Conservation (phyloP, 2,329 filamentous ascomycete species). For the Neonectria ditissima region DNA sequence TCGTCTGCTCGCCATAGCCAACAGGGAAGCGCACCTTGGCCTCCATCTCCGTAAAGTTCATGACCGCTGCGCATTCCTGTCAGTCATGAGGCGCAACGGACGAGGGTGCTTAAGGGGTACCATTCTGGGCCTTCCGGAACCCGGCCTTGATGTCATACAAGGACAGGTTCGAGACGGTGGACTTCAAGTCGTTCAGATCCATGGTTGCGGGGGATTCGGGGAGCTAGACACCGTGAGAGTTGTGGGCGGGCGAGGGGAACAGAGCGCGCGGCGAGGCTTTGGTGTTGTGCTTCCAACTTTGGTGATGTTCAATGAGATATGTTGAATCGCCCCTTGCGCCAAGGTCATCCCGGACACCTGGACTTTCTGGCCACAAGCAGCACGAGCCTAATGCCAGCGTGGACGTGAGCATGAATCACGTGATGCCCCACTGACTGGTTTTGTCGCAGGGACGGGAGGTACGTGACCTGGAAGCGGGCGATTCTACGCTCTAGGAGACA, state of each 20-base stretch:
- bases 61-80: constrained; percentile 75
- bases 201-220: constrained; percentile 61
- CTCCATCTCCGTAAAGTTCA: constrained; percentile 99
- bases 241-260: constrained; percentile 1
- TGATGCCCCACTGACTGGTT: constrained; percentile 22
- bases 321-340: constrained; percentile 44
- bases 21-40: constrained; percentile 62
- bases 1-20: constrained; percentile 11
- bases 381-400: constrained; percentile 39
- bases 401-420: constrained; percentile 23
- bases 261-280: constrained; percentile 16
- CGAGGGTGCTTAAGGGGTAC: constrained; percentile 58
- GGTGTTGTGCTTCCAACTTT: constrained; percentile 29
- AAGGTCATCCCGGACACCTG: constrained; percentile 46
- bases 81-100: constrained; percentile 40
- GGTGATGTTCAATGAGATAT: constrained; percentile 30
- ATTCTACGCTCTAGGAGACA: neutral
- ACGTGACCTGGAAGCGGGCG: neutral
- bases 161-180: constrained; percentile 89
- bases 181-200: constrained; percentile 88
- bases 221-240: constrained; percentile 25
- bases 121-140: constrained; percentile 96
- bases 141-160: constrained; percentile 96
- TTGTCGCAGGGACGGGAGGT: neutral
- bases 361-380: constrained; percentile 35